These are phyloP conservation scores for Debaryomyces sp. DNA, from an alignment of 1,139 yeast genomes.

Conservation along the genomic window DNA sequence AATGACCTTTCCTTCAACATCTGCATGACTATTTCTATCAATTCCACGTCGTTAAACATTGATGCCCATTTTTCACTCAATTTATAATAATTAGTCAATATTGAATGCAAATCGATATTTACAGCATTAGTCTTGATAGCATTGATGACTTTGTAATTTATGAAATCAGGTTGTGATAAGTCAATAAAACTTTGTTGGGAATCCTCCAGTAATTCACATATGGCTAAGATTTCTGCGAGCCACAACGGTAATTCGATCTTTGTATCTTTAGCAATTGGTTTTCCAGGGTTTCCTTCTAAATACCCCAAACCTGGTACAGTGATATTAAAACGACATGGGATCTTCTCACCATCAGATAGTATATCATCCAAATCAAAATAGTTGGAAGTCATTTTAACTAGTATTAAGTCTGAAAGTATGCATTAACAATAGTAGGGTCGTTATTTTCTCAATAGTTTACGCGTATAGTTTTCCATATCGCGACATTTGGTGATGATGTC, in stretches of 20 bases:
- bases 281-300: slow-evolving; percentile 80
- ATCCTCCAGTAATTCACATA: slow-evolving; percentile 42
- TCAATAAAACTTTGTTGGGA: slow-evolving; percentile 63
- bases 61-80: slow-evolving; percentile 75
- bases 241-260: slow-evolving; percentile 84
- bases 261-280: slow-evolving; percentile 61
- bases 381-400: slow-evolving; percentile 11
- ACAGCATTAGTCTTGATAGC: slow-evolving; percentile 80
- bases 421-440: not conserved
- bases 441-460: not conserved
- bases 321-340: slow-evolving; percentile 78
- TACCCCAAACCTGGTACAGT: slow-evolving; percentile 86
- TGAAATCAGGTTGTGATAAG: slow-evolving; percentile 67
- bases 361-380: slow-evolving; percentile 90
- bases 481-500: slow-evolving; percentile 7
- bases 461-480: slow-evolving; percentile 2
- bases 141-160: slow-evolving; percentile 65
- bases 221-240: slow-evolving; percentile 82
- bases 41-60: slow-evolving; percentile 66
- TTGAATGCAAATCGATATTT: slow-evolving; percentile 67
- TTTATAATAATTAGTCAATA: slow-evolving; percentile 66
- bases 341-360: slow-evolving; percentile 68
- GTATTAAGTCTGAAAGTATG: not conserved
- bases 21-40: slow-evolving; percentile 54
- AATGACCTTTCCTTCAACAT: slow-evolving; percentile 67